Evolutionary conservation across 768 basidiomycete species (phyloP).

Genomic region (Suillus subalutaceus): DNA sequence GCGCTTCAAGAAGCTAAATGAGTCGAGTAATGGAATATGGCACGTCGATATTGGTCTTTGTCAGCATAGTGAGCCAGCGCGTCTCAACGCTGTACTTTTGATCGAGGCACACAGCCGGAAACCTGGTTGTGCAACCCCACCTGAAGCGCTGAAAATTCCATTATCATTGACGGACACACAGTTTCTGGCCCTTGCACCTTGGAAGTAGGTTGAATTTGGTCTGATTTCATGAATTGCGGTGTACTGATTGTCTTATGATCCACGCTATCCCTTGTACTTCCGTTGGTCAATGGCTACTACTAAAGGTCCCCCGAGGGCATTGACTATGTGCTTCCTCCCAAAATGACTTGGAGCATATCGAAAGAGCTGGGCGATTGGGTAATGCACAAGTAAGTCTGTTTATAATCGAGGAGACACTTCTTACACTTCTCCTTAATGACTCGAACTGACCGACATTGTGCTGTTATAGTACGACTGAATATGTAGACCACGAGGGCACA

Average conservation of each 20-base stretch:
- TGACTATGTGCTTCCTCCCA: not conserved
- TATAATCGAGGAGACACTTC: not conserved
- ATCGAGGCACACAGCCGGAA: too few relatives aligned
- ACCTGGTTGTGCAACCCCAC: not conserved
- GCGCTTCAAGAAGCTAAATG: too few relatives aligned
- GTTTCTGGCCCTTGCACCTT: not conserved
- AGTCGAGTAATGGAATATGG: too few relatives aligned
- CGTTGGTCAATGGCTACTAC: not conserved
- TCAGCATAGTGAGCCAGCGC: too few relatives aligned
- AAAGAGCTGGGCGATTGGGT: not conserved
- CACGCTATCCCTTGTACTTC: not conserved
- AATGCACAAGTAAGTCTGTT: not conserved
- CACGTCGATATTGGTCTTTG: too few relatives aligned
- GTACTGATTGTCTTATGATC: not conserved
- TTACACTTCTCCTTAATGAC: not conserved
- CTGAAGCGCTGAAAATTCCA: not conserved
- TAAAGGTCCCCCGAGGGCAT: too few relatives aligned
- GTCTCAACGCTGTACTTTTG: too few relatives aligned
- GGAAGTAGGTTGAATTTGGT: not conserved
- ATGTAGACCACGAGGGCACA: not conserved
- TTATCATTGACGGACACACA: not conserved
- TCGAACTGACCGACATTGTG: not conserved
- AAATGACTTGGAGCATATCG: not conserved
- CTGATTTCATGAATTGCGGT: not conserved
- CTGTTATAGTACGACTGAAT: not conserved